A percentile compares a stretch with the other conserved stretches of the same genome.
phyloP scores from a whole-genome alignment of 345 rosid genomes.

The Ailanthus altissimus region DNA sequence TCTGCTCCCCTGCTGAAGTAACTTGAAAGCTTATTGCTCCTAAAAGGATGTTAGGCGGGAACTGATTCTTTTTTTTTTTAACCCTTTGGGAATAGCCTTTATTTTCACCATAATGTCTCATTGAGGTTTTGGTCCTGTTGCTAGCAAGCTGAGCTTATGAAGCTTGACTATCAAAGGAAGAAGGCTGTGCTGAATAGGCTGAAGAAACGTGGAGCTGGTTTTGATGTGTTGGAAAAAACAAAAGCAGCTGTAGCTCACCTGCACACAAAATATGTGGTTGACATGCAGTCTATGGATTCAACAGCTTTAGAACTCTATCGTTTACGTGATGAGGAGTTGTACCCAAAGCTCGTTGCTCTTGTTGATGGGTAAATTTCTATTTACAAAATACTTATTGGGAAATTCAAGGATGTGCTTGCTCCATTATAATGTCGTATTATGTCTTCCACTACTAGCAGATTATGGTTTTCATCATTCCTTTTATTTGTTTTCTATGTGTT shows the following conservation, averaged over 20 bases:
- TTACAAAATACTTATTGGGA: background rate
- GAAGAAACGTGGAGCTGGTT: conserved; percentile 73
- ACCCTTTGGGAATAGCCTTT: background rate
- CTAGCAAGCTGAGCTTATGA: conserved; percentile 96
- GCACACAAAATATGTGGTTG: conserved; percentile 90
- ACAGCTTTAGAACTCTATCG: conserved; percentile 87
- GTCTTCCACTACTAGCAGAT: background rate
- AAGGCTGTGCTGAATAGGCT: conserved; percentile 67
- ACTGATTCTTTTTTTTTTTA: background rate
- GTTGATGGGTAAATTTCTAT: conserved; percentile 66
- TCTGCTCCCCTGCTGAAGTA: background rate
- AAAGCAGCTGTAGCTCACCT: conserved; percentile 92
- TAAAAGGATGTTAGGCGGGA: background rate
- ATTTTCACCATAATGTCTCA: background rate
- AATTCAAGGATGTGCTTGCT: background rate
- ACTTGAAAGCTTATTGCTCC: background rate
- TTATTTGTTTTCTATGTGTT: background rate
- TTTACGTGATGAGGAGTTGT: conserved; percentile 83
- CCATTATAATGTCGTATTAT: background rate
- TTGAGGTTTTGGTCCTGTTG: conserved; percentile 21
- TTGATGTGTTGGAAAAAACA: conserved; percentile 87
- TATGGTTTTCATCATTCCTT: background rate
- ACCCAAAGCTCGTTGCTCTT: conserved; percentile 73
- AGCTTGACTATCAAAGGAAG: conserved; percentile 90
- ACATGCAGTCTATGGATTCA: conserved; percentile 98